Evolutionary conservation across 2,329 filamentous ascomycete species (phyloP), one percentile per base, ranked within the genome.

Genomic region (Cladosporium sp.): DNA sequence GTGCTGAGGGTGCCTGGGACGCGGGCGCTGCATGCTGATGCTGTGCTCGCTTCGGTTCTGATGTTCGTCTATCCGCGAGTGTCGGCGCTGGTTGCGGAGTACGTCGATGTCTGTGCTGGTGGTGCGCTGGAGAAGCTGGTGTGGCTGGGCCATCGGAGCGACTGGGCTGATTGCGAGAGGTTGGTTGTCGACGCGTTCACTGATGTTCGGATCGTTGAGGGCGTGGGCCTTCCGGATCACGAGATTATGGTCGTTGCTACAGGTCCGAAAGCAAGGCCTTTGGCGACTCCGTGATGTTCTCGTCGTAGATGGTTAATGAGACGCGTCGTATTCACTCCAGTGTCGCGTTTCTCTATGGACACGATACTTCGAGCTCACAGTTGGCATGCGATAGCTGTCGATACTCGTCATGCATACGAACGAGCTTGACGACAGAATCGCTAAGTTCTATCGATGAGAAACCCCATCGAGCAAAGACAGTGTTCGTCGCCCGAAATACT

Each of bases 61-160:
- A 63, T 80, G 54, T 80, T 81, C 63, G 73, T 79, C 22, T 81
- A 80, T 58, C 78, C 78, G 1, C 71, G 76, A 11, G 66, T 74
- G n/a, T 68, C 74, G 3, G 69, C 63, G 3, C 61, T 81, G 9
- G 56, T 80, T 10, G 56, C 56, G 2, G 68, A 67, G 52, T 80
- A 81, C 55, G 41, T 80, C 28, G 59, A 70, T 3, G 49, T 54
- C n/a, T 64, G 64, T 58, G 63, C 64, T 0, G 43, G 58, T 10
- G 62, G 58, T 10, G 55, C 48, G 1, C 63, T 75, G 10, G 57
- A 67, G 45, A 63, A 53, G 9, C 60, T 76, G 13, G 55, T 76
- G 3, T 75, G 74, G 70, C 61, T 74, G 14, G 72, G 73, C 0
- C 73, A 72, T 19, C 61, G 61, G 22, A 66, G 64, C 10, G 74